phyloP scores from a whole-genome alignment of 1,139 yeast genomes.

The Hyphopichia burtonii region DNA sequence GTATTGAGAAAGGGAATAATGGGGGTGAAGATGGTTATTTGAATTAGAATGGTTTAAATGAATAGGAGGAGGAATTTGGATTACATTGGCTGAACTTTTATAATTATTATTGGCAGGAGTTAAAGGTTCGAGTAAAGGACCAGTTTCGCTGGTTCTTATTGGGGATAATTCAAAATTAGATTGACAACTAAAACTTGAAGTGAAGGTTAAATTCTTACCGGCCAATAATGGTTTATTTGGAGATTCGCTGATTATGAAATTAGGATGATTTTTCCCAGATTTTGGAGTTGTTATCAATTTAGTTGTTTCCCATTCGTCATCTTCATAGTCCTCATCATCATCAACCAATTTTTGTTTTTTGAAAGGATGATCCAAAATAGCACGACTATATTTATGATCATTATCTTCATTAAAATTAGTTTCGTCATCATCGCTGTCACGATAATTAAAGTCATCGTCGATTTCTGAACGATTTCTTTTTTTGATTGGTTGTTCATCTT shows the following conservation, averaged over 20 bases:
- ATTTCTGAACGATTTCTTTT: conserved; percentile 7
- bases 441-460: conserved; percentile 16
- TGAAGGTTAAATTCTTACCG: conserved; percentile 44
- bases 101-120: conserved; percentile 41
- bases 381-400: conserved; percentile 4
- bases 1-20: conserved; percentile 9
- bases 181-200: conserved; percentile 65
- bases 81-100: neutral
- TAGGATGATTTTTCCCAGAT: conserved; percentile 15
- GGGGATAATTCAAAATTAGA: conserved; percentile 67
- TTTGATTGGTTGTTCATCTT: neutral
- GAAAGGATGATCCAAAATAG: conserved; percentile 3
- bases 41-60: conserved; percentile 6
- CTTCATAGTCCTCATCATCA: neutral
- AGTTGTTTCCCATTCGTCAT: neutral
- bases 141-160: conserved; percentile 53
- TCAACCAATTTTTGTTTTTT: conserved; percentile 12
- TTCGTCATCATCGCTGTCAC: conserved; percentile 12
- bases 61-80: neutral
- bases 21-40: conserved; percentile 11
- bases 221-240: conserved; percentile 43
- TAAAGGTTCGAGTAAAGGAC: conserved; percentile 60
- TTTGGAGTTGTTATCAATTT: conserved; percentile 11
- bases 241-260: conserved; percentile 31
- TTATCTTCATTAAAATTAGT: conserved; percentile 11